These are phyloP conservation scores for Luffa aegyptiaca DNA, from an alignment of 306 rosid species.

Conservation along the genomic window DNA sequence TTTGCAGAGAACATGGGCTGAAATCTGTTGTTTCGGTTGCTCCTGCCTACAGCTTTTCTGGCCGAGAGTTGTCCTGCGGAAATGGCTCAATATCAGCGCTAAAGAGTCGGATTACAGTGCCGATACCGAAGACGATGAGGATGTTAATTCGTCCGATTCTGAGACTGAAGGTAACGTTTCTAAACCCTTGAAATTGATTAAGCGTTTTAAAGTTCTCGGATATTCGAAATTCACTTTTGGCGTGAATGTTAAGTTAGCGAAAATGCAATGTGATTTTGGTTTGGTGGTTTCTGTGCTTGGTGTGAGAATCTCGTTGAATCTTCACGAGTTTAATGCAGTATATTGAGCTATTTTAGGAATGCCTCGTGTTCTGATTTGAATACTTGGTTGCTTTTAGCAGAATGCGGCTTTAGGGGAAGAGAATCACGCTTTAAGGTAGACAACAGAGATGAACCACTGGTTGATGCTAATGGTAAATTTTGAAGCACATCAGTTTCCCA, in stretches of 20 bases:
- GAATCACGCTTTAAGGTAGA: conserved; percentile 21
- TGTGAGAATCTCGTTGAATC: neutral
- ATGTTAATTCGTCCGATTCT: conserved; percentile 30
- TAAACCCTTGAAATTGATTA: neutral
- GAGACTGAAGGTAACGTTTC: conserved; percentile 39
- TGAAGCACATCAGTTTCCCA: neutral
- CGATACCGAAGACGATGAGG: conserved; percentile 49
- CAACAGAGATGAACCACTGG: conserved; percentile 19
- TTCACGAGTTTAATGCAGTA: neutral
- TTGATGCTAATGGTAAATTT: conserved; percentile 30
- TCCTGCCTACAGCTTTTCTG: conserved; percentile 64
- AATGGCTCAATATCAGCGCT: conserved; percentile 64
- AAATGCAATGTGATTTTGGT: neutral
- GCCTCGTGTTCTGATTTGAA: neutral
- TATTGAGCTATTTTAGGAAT: neutral
- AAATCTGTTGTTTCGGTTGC: conserved; percentile 50
- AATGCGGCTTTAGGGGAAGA: conserved; percentile 15
- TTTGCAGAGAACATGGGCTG: conserved; percentile 66
- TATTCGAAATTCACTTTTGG: neutral
- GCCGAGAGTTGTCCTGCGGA: conserved; percentile 61
- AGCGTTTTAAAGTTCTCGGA: neutral
- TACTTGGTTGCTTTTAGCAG: conserved; percentile 17
- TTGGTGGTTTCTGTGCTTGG: neutral
- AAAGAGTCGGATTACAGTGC: conserved; percentile 56
- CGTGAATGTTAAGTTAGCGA: neutral